phyloP scores from a whole-genome alignment of 2,329 filamentous ascomycete genomes.

The Fusarium veterinarium region DNA sequence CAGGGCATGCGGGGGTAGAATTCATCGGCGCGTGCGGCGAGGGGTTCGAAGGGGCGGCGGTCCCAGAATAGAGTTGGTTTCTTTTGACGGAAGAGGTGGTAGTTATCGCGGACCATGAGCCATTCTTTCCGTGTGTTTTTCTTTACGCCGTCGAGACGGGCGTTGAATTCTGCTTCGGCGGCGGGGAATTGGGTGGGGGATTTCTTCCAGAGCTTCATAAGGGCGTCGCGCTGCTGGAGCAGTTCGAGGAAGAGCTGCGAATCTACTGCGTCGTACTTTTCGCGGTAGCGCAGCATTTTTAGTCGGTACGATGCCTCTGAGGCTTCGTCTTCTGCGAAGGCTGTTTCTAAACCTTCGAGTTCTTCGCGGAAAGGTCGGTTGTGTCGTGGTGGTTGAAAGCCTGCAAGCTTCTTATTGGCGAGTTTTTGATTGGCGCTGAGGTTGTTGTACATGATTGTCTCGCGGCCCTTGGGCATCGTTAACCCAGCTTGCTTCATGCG shows the following conservation, averaged over 20 bases:
- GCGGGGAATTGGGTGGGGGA: conserved; percentile 43
- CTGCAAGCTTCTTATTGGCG: conserved; percentile 46
- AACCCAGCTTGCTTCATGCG: conserved; percentile 61
- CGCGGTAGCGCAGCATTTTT: conserved; percentile 45
- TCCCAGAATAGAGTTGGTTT: conserved; percentile 74
- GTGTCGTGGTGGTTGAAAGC: conserved; percentile 43
- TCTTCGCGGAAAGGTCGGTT: conserved; percentile 57
- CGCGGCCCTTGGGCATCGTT: conserved; percentile 58
- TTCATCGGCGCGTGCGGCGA: conserved; percentile 68
- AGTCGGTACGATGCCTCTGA: conserved; percentile 35
- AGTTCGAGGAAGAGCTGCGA: conserved; percentile 46
- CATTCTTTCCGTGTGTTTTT: conserved; percentile 52
- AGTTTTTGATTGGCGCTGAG: conserved; percentile 39
- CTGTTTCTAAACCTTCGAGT: conserved; percentile 53
- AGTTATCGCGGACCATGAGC: conserved; percentile 62
- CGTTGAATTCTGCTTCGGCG: conserved; percentile 51
- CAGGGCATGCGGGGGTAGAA: conserved; percentile 72
- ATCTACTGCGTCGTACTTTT: conserved; percentile 39
- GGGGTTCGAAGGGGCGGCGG: conserved; percentile 75
- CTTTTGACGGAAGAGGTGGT: conserved; percentile 60
- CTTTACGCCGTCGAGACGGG: conserved; percentile 48
- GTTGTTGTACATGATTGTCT: conserved; percentile 47
- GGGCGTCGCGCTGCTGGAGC: conserved; percentile 48
- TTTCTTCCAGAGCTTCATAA: conserved; percentile 31
- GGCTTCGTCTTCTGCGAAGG: conserved; percentile 15